Evolutionary conservation across 2,329 filamentous ascomycete genomes (phyloP), one percentile per base, ranked within the genome.

Genomic region (Fusarium phyllophilum): DNA sequence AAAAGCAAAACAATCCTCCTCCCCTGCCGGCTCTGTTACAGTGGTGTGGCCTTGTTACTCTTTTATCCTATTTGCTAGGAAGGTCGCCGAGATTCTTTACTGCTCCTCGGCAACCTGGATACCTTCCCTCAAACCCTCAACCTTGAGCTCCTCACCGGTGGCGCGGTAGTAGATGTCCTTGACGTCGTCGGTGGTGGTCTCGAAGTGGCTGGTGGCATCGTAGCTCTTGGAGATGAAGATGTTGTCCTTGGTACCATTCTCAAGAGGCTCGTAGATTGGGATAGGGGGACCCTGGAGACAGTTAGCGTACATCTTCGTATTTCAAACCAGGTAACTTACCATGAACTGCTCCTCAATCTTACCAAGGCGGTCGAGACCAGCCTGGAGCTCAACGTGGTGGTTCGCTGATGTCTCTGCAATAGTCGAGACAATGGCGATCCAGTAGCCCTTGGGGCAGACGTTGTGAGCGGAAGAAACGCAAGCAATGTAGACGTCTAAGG

Each of bases 161-260:
- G 92, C 93, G 79, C 96, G 91, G 77, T 86, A 88, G 87, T 97
- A 99, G 78, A 99, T 94, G 82, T 98, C 94, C 86, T 92, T 93
- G 81, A 99, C 95, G 83, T 99, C 96, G 82, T 98, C 96, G 85
- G 88, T 89, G 52, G 86, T 89, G 41, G 94, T 98, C 90, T 99
- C 96, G 80, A 99, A 99, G 88, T 99, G 96, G 83, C 94, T 97
- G 74, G 94, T 97, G 60, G 97, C 94, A 81, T 99, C 97, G 85
- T 99, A 99, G 87, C 94, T 97, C 91, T 97, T 98, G 80, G 95
- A 97, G 82, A 99, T 95, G 87, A 95, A 99, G 83, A 99, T 92
- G 84, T 95, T 95, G 87, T 98, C 95, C 78, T 91, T 93, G 77
- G 86, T 88, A 73, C 96, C 96, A 80, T 92, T 90, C 80, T 94